phyloP scores from a whole-genome alignment of 2,329 filamentous ascomycete species.

The Fusarium decemcellulare region DNA sequence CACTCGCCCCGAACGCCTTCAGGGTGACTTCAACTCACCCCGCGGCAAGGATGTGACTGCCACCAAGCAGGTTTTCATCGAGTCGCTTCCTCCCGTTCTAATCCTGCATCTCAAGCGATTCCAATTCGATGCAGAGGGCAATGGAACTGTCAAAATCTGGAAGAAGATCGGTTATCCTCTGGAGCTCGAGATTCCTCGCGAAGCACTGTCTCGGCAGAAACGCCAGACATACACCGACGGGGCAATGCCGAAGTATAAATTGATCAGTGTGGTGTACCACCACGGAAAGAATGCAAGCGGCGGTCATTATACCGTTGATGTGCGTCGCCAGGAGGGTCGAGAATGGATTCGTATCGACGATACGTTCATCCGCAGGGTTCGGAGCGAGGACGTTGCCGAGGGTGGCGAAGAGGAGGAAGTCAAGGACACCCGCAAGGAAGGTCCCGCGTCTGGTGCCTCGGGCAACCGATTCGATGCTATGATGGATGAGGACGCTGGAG shows the following conservation, averaged over 20 bases:
- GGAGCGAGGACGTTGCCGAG: constrained; percentile 90
- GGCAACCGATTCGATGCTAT: constrained; percentile 83
- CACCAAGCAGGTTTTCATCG: constrained; percentile 96
- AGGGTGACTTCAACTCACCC: constrained; percentile 86
- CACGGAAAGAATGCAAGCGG: constrained; percentile 97
- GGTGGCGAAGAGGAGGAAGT: constrained; percentile 84
- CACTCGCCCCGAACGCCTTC: constrained; percentile 86
- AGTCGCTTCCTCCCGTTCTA: constrained; percentile 89
- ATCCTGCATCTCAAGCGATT: constrained; percentile 98
- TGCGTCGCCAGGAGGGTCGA: constrained; percentile 91
- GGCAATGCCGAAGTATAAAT: constrained; percentile 85
- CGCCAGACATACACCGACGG: constrained; percentile 73
- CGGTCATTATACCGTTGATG: constrained; percentile 98
- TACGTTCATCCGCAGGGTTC: constrained; percentile 87
- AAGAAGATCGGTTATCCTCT: constrained; percentile 97
- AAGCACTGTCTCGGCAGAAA: constrained; percentile 85
- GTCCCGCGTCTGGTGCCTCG: constrained; percentile 53
- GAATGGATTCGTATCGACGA: constrained; percentile 98
- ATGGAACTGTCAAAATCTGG: constrained; percentile 95
- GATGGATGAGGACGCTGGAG: constrained; percentile 76
- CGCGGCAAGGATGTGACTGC: constrained; percentile 83
- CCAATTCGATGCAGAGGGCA: constrained; percentile 88
- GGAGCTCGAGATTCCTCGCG: constrained; percentile 92
- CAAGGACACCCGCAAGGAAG: constrained; percentile 64
- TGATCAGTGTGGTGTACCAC: constrained; percentile 95